Conservation (phyloP, 345 rosid genomes). For the Pelargonium nanum region DNA sequence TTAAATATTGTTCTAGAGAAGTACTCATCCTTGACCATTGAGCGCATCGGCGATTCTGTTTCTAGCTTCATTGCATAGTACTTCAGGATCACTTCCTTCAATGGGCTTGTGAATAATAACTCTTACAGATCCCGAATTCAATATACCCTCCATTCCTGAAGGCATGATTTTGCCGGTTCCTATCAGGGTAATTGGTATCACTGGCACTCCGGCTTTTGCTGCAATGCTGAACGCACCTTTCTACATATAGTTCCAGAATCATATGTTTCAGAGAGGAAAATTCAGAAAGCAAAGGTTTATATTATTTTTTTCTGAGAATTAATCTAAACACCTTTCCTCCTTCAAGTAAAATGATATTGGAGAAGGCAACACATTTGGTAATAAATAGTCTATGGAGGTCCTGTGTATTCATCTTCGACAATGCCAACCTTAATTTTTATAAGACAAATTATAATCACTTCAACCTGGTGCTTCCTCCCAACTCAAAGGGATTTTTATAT, state of each 20-base stretch:
- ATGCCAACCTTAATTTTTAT: not conserved
- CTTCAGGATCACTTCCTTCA: constrained; percentile 50
- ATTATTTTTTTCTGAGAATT: no score
- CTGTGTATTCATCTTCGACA: no score
- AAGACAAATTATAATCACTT: not conserved
- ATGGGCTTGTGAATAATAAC: constrained; percentile 69
- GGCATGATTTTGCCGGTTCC: constrained; percentile 98
- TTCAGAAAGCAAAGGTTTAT: not conserved
- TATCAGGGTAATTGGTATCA: constrained; percentile 67
- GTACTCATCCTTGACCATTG: constrained; percentile 18
- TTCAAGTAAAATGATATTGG: not conserved
- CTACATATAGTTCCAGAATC: constrained; percentile 29
- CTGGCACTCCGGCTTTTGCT: constrained; percentile 65
- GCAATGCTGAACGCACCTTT: constrained; percentile 95
- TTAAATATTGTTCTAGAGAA: not conserved
- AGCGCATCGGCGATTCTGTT: constrained; percentile 44
- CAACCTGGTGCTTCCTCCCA: not conserved
- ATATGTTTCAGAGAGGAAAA: constrained; percentile 4
- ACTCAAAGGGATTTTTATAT: not conserved
- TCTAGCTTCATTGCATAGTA: constrained; percentile 55
- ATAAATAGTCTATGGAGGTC: not conserved
- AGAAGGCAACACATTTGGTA: not conserved
- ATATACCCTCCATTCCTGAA: constrained; percentile 59
- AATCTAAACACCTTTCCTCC: no score
- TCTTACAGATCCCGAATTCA: constrained; percentile 57